Conservation (phyloP, 805 yeast genomes). For the Pichia pseudocactophila region DNA sequence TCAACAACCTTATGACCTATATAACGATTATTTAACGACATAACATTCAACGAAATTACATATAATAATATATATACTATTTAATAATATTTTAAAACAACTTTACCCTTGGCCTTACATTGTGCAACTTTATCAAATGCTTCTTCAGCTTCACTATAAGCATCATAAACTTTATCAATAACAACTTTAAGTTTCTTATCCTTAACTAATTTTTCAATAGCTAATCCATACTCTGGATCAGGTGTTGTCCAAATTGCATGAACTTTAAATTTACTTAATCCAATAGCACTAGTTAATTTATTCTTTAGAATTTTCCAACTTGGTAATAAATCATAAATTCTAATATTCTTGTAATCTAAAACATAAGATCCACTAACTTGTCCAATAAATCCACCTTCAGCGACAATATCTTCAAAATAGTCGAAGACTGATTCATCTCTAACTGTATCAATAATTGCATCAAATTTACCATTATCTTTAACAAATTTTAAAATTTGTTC, state of each 20-base stretch:
- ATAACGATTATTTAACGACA: too few relatives aligned
- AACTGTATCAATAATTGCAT: constrained; percentile 55
- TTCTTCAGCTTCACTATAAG: constrained; percentile 35
- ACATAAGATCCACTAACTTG: constrained; percentile 51
- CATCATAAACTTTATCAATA: constrained; percentile 45
- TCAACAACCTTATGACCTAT: too few relatives aligned
- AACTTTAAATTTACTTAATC: constrained; percentile 11
- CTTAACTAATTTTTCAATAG: constrained; percentile 38
- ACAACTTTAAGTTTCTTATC: constrained; percentile 35
- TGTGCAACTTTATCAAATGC: constrained; percentile 43
- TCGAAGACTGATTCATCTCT: constrained; percentile 42
- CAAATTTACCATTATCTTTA: constrained; percentile 40
- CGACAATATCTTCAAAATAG: constrained; percentile 31
- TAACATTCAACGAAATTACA: constrained; percentile 23
- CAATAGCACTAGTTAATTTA: constrained; percentile 11
- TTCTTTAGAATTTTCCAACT: constrained; percentile 13
- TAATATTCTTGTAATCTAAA: constrained; percentile 26
- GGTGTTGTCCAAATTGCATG: constrained; percentile 2
- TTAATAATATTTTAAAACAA: constrained; percentile 33
- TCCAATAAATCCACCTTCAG: constrained; percentile 40
- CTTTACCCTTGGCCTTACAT: constrained; percentile 56
- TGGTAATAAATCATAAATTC: constrained; percentile 20
- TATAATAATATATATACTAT: too few relatives aligned
- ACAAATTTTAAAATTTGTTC: constrained; percentile 29
- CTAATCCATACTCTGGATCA: constrained; percentile 12